Percentiles rank a stretch among this genome's conserved stretches.
These are phyloP conservation scores for Angomonas ambiguus DNA, from an alignment of 208 protist genomes.

Conservation along the genomic window DNA sequence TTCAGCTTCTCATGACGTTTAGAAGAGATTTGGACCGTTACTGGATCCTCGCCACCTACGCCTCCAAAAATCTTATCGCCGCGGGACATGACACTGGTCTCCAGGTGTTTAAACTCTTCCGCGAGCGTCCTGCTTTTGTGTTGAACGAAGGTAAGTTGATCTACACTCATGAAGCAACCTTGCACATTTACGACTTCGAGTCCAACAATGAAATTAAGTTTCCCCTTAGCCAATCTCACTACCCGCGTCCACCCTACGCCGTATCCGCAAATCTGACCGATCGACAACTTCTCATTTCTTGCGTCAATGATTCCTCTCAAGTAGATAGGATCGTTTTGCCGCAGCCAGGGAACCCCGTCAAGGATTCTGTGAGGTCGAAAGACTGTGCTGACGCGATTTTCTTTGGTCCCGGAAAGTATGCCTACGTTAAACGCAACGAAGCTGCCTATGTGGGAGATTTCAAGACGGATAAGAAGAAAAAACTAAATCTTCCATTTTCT, in stretches of 20 bases:
- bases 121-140: constrained; percentile 91
- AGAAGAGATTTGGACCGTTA: constrained; percentile 96
- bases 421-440: constrained; percentile 81
- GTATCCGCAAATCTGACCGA: constrained; percentile 66
- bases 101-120: constrained; percentile 98
- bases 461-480: constrained; percentile 77
- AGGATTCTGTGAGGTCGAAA: constrained; percentile 46
- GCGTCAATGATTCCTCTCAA: constrained; percentile 6
- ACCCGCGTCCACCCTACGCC: constrained; percentile 45
- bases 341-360: constrained; percentile 7
- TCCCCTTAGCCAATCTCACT: too few species aligned
- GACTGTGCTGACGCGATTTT: constrained; percentile 88
- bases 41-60: constrained; percentile 96
- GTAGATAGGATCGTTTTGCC: neutral
- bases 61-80: constrained; percentile 94
- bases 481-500: constrained; percentile 40
- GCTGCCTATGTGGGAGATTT: constrained; percentile 87
- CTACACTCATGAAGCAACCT: constrained; percentile 52
- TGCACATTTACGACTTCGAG: constrained; percentile 51
- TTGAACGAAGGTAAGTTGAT: constrained; percentile 42
- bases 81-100: constrained; percentile 96
- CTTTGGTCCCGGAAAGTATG: constrained; percentile 94
- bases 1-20: constrained; percentile 81
- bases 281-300: constrained; percentile 35
- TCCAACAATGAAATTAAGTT: constrained; percentile 16